A percentile compares a stretch with the other conserved stretches of the same genome.
Conservation (phyloP, 495 filamentous ascomycete genomes). For the Daldinia loculata region DNA sequence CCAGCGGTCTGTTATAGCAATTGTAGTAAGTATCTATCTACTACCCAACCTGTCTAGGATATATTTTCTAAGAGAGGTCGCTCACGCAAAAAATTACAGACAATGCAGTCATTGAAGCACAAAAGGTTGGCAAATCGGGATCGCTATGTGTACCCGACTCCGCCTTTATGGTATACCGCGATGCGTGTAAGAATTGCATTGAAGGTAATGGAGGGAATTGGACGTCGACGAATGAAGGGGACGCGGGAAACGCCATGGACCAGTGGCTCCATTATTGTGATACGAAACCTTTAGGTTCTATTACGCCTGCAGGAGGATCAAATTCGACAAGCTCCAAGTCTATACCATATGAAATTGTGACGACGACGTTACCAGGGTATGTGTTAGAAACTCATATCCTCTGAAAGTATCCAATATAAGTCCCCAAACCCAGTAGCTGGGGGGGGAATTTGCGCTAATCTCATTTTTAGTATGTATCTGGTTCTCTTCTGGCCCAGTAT, state of each 20-base stretch:
- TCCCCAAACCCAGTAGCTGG: background rate
- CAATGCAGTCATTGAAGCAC: slow-evolving; percentile 18
- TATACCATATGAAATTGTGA: background rate
- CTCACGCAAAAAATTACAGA: slow-evolving; percentile 4
- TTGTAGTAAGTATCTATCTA: slow-evolving; percentile 17
- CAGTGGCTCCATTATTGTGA: slow-evolving; percentile 7
- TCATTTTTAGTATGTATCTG: background rate
- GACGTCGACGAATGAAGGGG: too few species aligned
- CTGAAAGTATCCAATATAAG: background rate
- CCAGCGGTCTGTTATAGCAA: slow-evolving; percentile 6
- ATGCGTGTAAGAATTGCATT: slow-evolving; percentile 5
- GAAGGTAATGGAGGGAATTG: background rate
- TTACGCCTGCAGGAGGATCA: background rate
- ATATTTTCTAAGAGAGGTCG: background rate
- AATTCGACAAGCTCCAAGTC: background rate
- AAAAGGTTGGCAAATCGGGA: background rate
- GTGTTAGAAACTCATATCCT: background rate
- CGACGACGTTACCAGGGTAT: slow-evolving; percentile 15
- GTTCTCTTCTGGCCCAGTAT: too few species aligned
- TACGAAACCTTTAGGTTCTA: background rate
- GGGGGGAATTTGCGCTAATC: background rate
- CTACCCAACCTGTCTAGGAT: too few species aligned
- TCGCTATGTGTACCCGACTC: slow-evolving; percentile 4
- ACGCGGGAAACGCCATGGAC: too few species aligned
- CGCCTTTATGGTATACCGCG: background rate